Base-by-base conservation (phyloP, 768 basidiomycete genomes). In the Tremella fuciformis region DNA sequence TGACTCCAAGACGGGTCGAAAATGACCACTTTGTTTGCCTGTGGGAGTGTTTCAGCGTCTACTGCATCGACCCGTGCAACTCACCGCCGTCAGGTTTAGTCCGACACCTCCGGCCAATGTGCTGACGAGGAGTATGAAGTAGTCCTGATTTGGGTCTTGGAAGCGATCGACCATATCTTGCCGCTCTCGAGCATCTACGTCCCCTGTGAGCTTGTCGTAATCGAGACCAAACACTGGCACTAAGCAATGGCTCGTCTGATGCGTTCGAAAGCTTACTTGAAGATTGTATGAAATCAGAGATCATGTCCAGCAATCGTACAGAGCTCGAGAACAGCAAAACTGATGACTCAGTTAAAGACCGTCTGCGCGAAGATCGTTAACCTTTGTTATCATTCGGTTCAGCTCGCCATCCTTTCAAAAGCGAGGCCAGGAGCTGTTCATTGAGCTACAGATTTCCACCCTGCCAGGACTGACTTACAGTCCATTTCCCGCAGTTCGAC, bases 1-100 rank as follows among this genome's bases (percentile, higher is more conserved):
- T 74, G 75, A 91, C 91, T 97, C 93, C 93, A 97, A 64, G 91
- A 90, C 2, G 93, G 91, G 78, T 93, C 90, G 73, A 94, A 91
- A 41, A 92, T 88, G 24, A 92, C 88, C 19, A 96, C 94, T 77
- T 89, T 92, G 72, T 98, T 97, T 2, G 94, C 77, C 62, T 71
- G 11, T 26, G 1, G 3, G 26, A 25, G 3, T 19, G n/a, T n/a
- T 1, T 26, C 13, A 29, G 44, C 25, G 18, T 18, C 42, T 53
- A 13, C n/a, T 13, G 48, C 1, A 26, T 21, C 7, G 21, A 15
- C 13, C 19, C 8, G 24, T 34, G 13, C 15, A 16, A 70, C 74
- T 56, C 24, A 74, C 92, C 2, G 87, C 87, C 15, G 89, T 91
- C 48, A 96, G 77, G 71, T 93, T 96, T 46, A 96, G 78, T 1